Base-by-base conservation (phyloP, 257 asterid genomes). In the Ehretia macrophylla region DNA sequence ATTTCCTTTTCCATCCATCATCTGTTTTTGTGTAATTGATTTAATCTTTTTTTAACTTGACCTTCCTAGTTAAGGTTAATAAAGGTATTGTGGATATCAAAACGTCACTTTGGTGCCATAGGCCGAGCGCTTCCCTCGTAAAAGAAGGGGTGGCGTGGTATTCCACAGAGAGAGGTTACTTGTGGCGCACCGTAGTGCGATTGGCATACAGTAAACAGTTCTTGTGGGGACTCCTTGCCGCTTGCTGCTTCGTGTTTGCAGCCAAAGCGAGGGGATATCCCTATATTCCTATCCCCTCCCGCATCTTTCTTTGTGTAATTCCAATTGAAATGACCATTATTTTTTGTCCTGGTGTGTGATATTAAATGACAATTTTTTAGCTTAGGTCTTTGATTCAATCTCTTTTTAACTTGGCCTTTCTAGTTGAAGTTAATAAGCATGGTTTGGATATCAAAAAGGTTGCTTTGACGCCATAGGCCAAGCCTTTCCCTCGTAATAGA, bases 171-270 rank as follows among this genome's bases (percentile, higher is more conserved):
- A 59, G 52, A 60, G 72, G 71, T 60, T 64, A 44, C 58, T n/a
- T 64, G 79, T 74, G 79, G 79, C 75, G 42, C 79, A 74, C 75
- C 0, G 52, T 20, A 21, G 75, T 45, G 72, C 57, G 79, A 47
- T 65, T 23, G 75, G 79, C 72, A 63, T 56, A 74, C 16, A 74
- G 22, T 11, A 54, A 51, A 74, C 38, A 22, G 32, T 52, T 47
- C 8, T 19, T 71, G 37, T 58, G 67, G 84, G 88, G 72, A 18
- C 56, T 65, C 85, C 87, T 62, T 67, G 53, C 67, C 76, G 81
- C 85, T 85, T 72, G 69, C 81, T 78, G 88, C 82, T 54, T 19
- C 52, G 56, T n/a, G 62, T 18, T 14, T 70, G 83, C 94, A 76
- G 82, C 57, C 27, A 67, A 35, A 75, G 94, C 87, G 78, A 56